A percentile compares a stretch with the other conserved stretches of the same genome.
Evolutionary conservation across 2,329 filamentous ascomycete genomes (phyloP).

Genomic region (Neofusicoccum cordaticola): DNA sequence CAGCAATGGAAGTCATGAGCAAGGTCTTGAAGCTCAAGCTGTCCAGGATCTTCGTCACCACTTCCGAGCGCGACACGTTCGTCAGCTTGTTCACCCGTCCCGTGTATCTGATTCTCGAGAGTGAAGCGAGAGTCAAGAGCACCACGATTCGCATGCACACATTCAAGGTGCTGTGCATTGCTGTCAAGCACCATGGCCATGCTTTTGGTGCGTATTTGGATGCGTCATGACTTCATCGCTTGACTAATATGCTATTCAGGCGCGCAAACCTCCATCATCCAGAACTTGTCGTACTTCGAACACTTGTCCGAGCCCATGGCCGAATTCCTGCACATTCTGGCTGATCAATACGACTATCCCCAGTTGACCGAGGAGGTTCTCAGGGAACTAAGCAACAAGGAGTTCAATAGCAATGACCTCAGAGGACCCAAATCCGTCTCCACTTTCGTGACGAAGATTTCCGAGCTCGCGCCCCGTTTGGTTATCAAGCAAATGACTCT

Average conservation of each 20-base stretch:
- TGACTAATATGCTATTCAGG: constrained; percentile 48
- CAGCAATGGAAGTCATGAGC: constrained; percentile 88
- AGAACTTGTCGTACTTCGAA: constrained; percentile 97
- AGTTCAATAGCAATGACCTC: constrained; percentile 95
- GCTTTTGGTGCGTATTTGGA: constrained; percentile 68
- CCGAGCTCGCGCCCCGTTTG: constrained; percentile 82
- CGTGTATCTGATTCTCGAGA: constrained; percentile 91
- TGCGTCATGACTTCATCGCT: no score
- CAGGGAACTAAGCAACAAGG: constrained; percentile 91
- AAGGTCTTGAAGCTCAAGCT: constrained; percentile 93
- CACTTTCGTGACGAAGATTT: constrained; percentile 87
- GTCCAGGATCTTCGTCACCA: constrained; percentile 89
- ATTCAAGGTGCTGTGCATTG: constrained; percentile 94
- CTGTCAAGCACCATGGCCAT: constrained; percentile 96
- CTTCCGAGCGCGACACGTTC: constrained; percentile 93
- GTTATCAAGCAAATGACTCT: constrained; percentile 98
- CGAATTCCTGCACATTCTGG: constrained; percentile 91
- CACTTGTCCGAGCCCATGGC: constrained; percentile 99
- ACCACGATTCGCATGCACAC: constrained; percentile 91
- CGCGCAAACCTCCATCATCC: constrained; percentile 95
- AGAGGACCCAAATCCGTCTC: constrained; percentile 96
- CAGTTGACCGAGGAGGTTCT: constrained; percentile 92
- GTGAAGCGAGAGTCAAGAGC: constrained; percentile 85
- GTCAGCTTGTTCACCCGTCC: constrained; percentile 87
- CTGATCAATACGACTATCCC: constrained; percentile 96